These are phyloP conservation scores for Mycena chlorophos DNA, from an alignment of 768 basidiomycete genomes.

Conservation along the genomic window DNA sequence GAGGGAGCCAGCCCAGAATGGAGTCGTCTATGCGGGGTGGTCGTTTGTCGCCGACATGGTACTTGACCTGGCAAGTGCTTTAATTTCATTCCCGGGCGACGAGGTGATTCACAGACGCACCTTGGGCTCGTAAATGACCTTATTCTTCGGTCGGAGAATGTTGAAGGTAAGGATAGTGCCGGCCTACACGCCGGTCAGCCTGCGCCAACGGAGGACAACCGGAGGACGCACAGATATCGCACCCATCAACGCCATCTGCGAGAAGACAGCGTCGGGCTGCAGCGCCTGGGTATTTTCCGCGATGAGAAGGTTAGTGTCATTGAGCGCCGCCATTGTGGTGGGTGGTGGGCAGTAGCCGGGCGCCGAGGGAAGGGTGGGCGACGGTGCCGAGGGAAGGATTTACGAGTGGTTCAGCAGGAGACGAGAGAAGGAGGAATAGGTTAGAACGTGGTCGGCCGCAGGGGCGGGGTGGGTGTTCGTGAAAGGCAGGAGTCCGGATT, in stretches of 20 bases:
- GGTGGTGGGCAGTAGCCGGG: too few relatives aligned
- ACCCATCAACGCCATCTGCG: constrained; percentile 76
- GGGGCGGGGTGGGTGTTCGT: too few relatives aligned
- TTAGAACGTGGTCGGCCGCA: too few relatives aligned
- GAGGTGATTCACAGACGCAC: not conserved
- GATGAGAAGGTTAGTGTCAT: constrained; percentile 42
- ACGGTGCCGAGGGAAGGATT: too few relatives aligned
- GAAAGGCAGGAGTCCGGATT: too few relatives aligned
- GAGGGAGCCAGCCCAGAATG: constrained; percentile 86
- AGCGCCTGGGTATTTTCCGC: constrained; percentile 58
- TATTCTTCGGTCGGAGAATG: constrained; percentile 82
- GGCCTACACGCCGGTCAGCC: constrained; percentile 39
- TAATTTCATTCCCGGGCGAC: constrained; percentile 39
- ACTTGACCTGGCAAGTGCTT: constrained; percentile 86
- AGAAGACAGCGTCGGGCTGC: constrained; percentile 77
- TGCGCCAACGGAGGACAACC: not conserved
- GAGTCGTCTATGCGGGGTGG: constrained; percentile 74
- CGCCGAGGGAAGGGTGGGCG: too few relatives aligned
- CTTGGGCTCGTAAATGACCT: constrained; percentile 43
- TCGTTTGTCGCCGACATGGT: constrained; percentile 64
- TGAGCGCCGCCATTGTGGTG: constrained; percentile 36
- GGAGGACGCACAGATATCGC: constrained; percentile 60
- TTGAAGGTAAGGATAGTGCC: constrained; percentile 79
- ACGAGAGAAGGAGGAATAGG: too few relatives aligned
- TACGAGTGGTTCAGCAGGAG: too few relatives aligned